Base-by-base conservation (phyloP, 1,284 basidiomycete species). In the Abortiporus biennis region DNA sequence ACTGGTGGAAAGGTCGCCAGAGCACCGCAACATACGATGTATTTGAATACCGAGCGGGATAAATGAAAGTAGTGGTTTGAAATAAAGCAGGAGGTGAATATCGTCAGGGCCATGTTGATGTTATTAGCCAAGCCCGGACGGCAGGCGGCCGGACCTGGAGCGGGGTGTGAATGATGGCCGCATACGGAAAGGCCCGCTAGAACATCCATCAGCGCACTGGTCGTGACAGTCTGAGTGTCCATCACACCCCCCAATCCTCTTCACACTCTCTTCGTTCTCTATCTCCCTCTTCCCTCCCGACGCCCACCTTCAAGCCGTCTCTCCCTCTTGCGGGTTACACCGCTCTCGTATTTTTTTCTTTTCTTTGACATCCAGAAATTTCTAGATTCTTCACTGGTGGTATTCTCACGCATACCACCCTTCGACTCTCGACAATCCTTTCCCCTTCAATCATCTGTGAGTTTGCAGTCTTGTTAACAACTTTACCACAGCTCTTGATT, bases 131-230 rank as follows among this genome's bases (percentile, higher is more conserved):
- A n/a, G n/a, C 32, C 30, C 36, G 29, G 31, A 24, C n/a, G 16
- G 27, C 12, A 11, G 8, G 22, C 40, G 31, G 38, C 27, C 38
- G 24, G 43, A n/a, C n/a, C n/a, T n/a, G n/a, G n/a, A n/a, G 30
- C 21, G 2, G 30, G 35, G 45, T 46, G 40, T 36, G 41, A 46
- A 40, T 21, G 9, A 19, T 19, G 34, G 33, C 47, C 48, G 31
- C 38, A 48, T 48, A 40, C 37, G 54, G 54, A 36, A 33, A 38
- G 38, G 45, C 46, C 52, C 52, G 52, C 36, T 17, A 39, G 33
- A n/a, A 36, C 30, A 55, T 29, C n/a, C 27, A 29, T 29, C 27
- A 29, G 27, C 39, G 34, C 19, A 34, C 33, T 31, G 39, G 31
- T 24, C 21, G 44, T 32, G 34, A 23, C 39, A 19, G 25, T 4